Base-by-base conservation (phyloP, 2,329 filamentous ascomycete species). In the Fusarium sp. region DNA sequence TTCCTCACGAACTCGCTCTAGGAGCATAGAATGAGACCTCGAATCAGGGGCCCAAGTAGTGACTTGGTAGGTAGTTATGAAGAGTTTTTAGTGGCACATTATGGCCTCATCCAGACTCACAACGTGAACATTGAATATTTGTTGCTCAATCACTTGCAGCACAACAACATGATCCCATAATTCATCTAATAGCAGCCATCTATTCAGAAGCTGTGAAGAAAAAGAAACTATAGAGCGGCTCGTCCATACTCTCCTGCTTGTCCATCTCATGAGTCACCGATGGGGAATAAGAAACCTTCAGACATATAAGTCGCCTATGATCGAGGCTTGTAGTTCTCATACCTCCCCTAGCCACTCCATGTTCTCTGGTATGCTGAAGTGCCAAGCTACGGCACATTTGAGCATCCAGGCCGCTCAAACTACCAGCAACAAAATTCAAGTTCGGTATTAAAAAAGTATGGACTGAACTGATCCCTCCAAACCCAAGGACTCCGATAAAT, bases 401-500 rank as follows among this genome's bases (percentile, higher is more conserved):
- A 74, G 66, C 66, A 75, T 47, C 62, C 44, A 48, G 59, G 59
- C 56, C 63, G 52, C 68, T 66, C 63, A 76, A 69, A 71, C 77
- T 74, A 70, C 66, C 71, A 68, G 66, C 70, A 71, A 69, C 72
- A 75, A 77, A 78, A 77, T 74, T 79, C 77, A 79, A 79, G 72
- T 78, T 79, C 78, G 75, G 79, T 80, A 78, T 78, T 78, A 81
- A 80, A 80, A 82, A 82, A 81, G 78, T 80, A 79, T 82, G 78
- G 79, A 74, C 72, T 75, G 72, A 75, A 81, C 80, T 80, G 75
- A 78, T 81, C 78, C 80, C 76, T 80, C 80, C 79, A 81, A 82
- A 82, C 76, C 77, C 82, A 82, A 82, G 76, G 81, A 83, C 82
- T 83, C 82, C 82, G 78, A 80, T 78, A 81, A 83, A 82, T 70